Conservation (phyloP, 768 basidiomycete genomes). For the Trametes gibbosa region DNA sequence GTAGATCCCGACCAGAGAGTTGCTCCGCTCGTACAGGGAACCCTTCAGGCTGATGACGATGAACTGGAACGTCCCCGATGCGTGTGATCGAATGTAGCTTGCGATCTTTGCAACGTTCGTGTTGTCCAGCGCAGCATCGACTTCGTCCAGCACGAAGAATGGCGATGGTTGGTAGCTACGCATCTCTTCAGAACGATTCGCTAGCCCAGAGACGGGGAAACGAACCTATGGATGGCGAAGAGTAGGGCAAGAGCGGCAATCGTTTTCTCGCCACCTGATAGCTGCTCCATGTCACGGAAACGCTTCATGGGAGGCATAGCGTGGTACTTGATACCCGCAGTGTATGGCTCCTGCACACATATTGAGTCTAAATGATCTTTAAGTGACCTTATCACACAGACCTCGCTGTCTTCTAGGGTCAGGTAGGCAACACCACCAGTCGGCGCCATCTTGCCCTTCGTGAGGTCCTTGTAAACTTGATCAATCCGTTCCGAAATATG, state of each 20-base stretch:
- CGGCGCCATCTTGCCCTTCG: slow-evolving; percentile 90
- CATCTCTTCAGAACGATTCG: background rate
- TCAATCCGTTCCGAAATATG: slow-evolving; percentile 96
- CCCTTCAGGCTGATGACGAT: slow-evolving; percentile 97
- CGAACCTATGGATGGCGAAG: slow-evolving; percentile 93
- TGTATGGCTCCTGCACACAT: slow-evolving; percentile 67
- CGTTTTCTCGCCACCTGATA: slow-evolving; percentile 98
- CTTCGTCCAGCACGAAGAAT: slow-evolving; percentile 98
- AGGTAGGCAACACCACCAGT: slow-evolving; percentile 98
- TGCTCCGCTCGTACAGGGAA: slow-evolving; percentile 85
- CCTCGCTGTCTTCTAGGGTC: slow-evolving; percentile 93
- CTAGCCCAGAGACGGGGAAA: background rate
- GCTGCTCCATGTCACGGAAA: slow-evolving; percentile 98
- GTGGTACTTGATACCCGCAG: slow-evolving; percentile 93
- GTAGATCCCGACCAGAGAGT: slow-evolving; percentile 91
- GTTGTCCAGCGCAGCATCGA: slow-evolving; percentile 96
- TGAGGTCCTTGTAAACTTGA: slow-evolving; percentile 95
- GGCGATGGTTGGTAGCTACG: slow-evolving; percentile 91
- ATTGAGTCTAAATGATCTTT: slow-evolving; percentile 5
- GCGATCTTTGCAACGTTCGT: slow-evolving; percentile 98
- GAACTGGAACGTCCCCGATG: slow-evolving; percentile 88
- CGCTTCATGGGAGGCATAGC: slow-evolving; percentile 99
- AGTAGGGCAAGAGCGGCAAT: slow-evolving; percentile 95
- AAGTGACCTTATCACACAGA: slow-evolving; percentile 33
- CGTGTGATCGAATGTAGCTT: slow-evolving; percentile 84